Base-by-base conservation (phyloP, 176 grass and related monocot genomes). In the Aechmea fasciata region DNA sequence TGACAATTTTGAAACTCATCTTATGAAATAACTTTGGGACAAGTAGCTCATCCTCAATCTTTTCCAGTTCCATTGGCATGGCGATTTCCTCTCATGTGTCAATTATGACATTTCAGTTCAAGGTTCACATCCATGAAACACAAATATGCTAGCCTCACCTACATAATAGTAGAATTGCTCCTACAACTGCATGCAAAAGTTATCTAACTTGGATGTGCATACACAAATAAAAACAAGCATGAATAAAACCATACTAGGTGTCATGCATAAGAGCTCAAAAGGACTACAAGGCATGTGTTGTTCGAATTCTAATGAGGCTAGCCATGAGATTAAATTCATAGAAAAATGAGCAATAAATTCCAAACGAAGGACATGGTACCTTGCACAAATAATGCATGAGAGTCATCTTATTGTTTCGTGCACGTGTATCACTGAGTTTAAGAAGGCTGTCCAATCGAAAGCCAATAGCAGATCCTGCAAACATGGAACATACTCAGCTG, bases 311-410 rank as follows among this genome's bases (percentile, higher is more conserved):
- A 72, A 23, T 63, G 12, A 63, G 25, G 13, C 19, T 66, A 65
- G 63, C 33, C 23, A 52, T 50, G 24, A 52, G 24, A 74, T 50
- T 6, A 33, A 49, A 14, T 50, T 51, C 28, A 26, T n/a, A 52
- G 48, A 10, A 15, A 75, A 11, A 47, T 66, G 15, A 9, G 11
- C 14, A 67, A 29, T 50, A 47, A 10, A 50, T 51, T 67, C 15
- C 8, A 69, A 25, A 65, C 48, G 71, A 77, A 73, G 49, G 78
- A 62, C 19, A 57, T 12, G 69, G 47, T 23, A 92, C 93, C 93
- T 87, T 96, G 79, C 93, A 96, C 51, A 96, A 77, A 69, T 96
- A 96, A 85, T 96, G 89, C 83, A 96, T 92, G 23, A 96, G 89
- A 74, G 93, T 96, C 78, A 86, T 92, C 79, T 77, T 89, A 81